These are phyloP conservation scores for Wilcoxina mikolae DNA, from an alignment of 495 filamentous ascomycete species.

Conservation along the genomic window DNA sequence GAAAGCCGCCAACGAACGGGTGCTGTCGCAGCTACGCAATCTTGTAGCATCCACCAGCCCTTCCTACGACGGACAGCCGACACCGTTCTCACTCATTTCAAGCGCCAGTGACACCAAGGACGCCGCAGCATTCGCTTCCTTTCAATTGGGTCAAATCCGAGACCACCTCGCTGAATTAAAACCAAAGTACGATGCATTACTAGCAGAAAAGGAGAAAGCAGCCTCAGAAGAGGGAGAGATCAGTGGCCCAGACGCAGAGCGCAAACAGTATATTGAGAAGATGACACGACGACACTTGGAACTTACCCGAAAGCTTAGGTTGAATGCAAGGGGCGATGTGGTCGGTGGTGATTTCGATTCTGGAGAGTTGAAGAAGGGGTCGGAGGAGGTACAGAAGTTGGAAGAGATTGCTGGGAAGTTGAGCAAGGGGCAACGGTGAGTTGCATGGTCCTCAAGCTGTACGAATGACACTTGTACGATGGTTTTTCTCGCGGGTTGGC, in stretches of 20 bases:
- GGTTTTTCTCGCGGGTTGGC: too few relatives aligned
- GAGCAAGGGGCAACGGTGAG: background rate
- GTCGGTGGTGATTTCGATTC: constrained; percentile 43
- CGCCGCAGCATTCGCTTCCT: constrained; percentile 61
- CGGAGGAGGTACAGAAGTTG: constrained; percentile 40
- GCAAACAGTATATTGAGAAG: constrained; percentile 62
- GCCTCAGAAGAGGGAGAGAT: constrained; percentile 29
- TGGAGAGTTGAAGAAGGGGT: constrained; percentile 30
- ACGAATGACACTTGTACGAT: too few relatives aligned
- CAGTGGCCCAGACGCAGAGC: constrained; percentile 39
- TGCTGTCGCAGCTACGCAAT: constrained; percentile 49
- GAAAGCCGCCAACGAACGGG: constrained; percentile 54
- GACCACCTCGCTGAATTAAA: constrained; percentile 48
- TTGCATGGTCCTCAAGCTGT: too few relatives aligned
- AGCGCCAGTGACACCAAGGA: constrained; percentile 21
- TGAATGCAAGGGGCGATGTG: constrained; percentile 42
- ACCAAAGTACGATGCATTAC: constrained; percentile 42
- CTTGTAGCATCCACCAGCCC: constrained; percentile 33
- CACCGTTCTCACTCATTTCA: constrained; percentile 38
- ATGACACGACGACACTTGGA: constrained; percentile 45
- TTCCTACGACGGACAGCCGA: constrained; percentile 18
- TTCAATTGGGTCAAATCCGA: constrained; percentile 66
- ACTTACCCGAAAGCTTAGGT: constrained; percentile 39
- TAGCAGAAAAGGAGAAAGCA: constrained; percentile 19
- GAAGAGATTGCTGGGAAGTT: constrained; percentile 29